phyloP scores from a whole-genome alignment of 2,329 filamentous ascomycete species.

The Teratosphaeriaceae sp. region DNA sequence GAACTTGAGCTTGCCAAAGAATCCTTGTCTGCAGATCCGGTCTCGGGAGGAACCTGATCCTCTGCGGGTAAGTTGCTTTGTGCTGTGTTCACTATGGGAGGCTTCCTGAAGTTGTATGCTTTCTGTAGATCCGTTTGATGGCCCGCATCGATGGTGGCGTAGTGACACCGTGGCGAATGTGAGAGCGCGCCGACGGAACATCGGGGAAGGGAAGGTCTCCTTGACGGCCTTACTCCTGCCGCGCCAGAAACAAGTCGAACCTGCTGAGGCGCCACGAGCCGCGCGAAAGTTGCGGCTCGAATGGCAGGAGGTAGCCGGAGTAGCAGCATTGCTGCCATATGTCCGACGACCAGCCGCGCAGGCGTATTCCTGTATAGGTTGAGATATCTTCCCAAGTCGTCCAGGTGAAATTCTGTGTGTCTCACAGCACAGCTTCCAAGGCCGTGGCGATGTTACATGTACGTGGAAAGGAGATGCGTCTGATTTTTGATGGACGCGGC shows the following conservation, averaged over 20 bases:
- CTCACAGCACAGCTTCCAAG: too few relatives aligned
- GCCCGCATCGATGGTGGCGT: not conserved
- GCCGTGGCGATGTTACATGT: too few relatives aligned
- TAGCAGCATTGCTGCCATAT: constrained; percentile 1
- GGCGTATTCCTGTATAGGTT: too few relatives aligned
- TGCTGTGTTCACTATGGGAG: not conserved
- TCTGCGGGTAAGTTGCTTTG: not conserved
- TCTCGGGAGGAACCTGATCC: not conserved
- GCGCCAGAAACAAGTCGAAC: not conserved
- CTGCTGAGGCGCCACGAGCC: not conserved
- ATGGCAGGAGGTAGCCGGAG: constrained; percentile 6
- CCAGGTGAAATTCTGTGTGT: too few relatives aligned
- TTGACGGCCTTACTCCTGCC: not conserved
- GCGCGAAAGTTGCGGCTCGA: not conserved
- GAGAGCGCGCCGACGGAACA: too few relatives aligned
- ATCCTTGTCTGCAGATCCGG: not conserved
- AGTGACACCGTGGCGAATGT: too few relatives aligned
- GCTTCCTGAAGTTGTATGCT: not conserved
- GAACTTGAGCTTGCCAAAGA: not conserved
- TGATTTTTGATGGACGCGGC: not conserved
- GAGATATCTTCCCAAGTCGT: too few relatives aligned
- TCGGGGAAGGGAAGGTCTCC: not conserved
- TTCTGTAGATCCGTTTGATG: not conserved
- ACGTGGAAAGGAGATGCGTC: not conserved
- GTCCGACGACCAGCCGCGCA: not conserved